phyloP scores from a whole-genome alignment of 1,139 yeast genomes.

The Saccharomyces hybrid region DNA sequence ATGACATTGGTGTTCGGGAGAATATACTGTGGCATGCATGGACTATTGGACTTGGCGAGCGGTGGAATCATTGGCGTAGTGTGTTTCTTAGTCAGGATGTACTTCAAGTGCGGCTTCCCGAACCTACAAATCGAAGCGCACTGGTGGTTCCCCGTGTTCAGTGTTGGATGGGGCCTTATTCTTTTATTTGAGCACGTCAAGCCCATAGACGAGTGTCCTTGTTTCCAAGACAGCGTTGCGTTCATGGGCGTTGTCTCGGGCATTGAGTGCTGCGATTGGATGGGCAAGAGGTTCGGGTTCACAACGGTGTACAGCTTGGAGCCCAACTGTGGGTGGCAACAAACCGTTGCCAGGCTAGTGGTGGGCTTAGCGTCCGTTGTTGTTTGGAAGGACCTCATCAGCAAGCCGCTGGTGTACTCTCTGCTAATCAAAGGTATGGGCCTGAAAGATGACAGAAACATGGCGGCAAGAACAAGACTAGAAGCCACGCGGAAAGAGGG shows the following conservation, averaged over 20 bases:
- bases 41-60: constrained; percentile 62
- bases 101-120: constrained; percentile 11
- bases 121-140: constrained; percentile 19
- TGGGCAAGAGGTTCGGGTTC: constrained; percentile 9
- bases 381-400: constrained; percentile 27
- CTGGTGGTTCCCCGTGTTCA: constrained; percentile 35
- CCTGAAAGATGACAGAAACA: constrained; percentile 22
- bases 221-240: constrained; percentile 93
- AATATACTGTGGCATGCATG: constrained; percentile 96
- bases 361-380: constrained; percentile 23
- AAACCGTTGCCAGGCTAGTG: constrained; percentile 13
- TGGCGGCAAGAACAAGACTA: constrained; percentile 6
- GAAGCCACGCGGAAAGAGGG: constrained; percentile 5
- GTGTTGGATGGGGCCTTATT: constrained; percentile 38
- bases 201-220: constrained; percentile 92
- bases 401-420: constrained; percentile 19
- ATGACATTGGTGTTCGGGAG: constrained; percentile 69
- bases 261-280: constrained; percentile 31
- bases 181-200: constrained; percentile 65
- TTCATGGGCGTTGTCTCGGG: constrained; percentile 87
- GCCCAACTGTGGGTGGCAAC: constrained; percentile 6
- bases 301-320: constrained; percentile 8
- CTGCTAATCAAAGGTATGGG: constrained; percentile 12
- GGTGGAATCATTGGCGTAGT: constrained; percentile 60
- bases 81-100: constrained; percentile 39